Base-by-base conservation (phyloP, 805 yeast genomes). In the Lachancea fermentati region DNA sequence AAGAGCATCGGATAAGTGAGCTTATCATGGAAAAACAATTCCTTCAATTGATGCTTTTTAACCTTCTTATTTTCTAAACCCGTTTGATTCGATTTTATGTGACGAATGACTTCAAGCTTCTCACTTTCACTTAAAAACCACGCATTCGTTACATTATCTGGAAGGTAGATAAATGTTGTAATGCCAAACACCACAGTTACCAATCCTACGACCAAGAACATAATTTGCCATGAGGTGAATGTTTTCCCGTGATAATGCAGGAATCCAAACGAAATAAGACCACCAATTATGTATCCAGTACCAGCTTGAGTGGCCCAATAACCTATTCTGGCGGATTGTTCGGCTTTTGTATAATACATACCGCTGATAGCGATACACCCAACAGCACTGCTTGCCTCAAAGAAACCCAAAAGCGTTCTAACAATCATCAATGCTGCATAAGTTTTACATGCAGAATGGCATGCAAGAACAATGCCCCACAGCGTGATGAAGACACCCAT, bases 261-360 rank as follows among this genome's bases (percentile, higher is more conserved):
- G 54, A 78, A 78, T 0, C 70, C 79, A 57, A 69, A 76, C 0
- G 75, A 68, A 11, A 71, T 54, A 16, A 70, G 36, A 3, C 75
- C 75, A 43, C 76, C 75, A 22, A 71, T 50, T 7, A 71, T 65
- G 24, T 66, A 67, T 30, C 71, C 71, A 2, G 67, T 54, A 13
- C 84, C 82, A 1, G 79, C 77, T 60, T 70, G 75, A n/a, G 74
- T 63, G 4, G 77, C 75, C 77, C 79, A 73, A 32, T 67, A 65
- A 5, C 79, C 79, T 32, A 76, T 75, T 53, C 79, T 63, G 22
- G 66, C 62, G 30, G 71, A 61, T 52, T 75, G 79, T 45, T 76
- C 79, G 4, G 65, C 53, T 41, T 71, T 72, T 29, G 72, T 71
- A 60, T 77, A 80, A 62, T 77, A 80, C 81, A 77, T 77, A 19